Percentiles rank a stretch among this genome's conserved stretches.
Conservation (phyloP, 176 grass and related monocot genomes). For the Oryza glaberrima region DNA sequence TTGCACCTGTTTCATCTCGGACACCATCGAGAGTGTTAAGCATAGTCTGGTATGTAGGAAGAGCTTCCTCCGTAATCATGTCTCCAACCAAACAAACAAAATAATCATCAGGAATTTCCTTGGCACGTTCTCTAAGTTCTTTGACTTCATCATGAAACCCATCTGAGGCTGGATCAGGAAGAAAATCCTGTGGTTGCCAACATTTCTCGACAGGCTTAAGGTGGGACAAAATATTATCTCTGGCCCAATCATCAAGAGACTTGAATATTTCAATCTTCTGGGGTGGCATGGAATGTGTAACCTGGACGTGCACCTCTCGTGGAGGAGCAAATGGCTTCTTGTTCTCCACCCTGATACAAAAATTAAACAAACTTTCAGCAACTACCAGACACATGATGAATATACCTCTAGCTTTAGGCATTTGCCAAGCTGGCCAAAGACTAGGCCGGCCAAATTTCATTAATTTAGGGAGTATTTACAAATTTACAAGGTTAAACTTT, state of each 20-base stretch:
- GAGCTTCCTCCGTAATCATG: slow-evolving; percentile 98
- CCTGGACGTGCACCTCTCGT: slow-evolving; percentile 83
- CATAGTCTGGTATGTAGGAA: slow-evolving; percentile 98
- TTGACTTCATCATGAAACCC: slow-evolving; percentile 87
- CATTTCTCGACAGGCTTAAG: slow-evolving; percentile 97
- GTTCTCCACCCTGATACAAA: slow-evolving; percentile 69
- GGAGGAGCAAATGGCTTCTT: slow-evolving; percentile 78
- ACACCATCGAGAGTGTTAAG: slow-evolving; percentile 93
- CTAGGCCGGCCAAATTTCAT: too few species aligned
- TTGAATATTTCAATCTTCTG: slow-evolving; percentile 97
- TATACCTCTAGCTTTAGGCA: neutral
- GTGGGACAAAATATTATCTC: slow-evolving; percentile 70
- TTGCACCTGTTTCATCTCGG: slow-evolving; percentile 92
- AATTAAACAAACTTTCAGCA: slow-evolving; percentile 5
- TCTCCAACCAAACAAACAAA: slow-evolving; percentile 90
- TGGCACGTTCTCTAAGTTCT: slow-evolving; percentile 82
- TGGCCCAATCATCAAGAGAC: slow-evolving; percentile 86
- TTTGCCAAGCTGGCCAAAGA: neutral
- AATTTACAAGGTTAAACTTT: neutral
- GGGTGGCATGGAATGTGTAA: slow-evolving; percentile 86
- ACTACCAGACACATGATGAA: neutral
- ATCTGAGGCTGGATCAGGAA: slow-evolving; percentile 86
- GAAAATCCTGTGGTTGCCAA: slow-evolving; percentile 98
- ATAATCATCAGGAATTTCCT: slow-evolving; percentile 99
- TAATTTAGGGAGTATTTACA: neutral